Base-by-base conservation (phyloP, 306 rosid genomes). In the Arachis hypogaea region DNA sequence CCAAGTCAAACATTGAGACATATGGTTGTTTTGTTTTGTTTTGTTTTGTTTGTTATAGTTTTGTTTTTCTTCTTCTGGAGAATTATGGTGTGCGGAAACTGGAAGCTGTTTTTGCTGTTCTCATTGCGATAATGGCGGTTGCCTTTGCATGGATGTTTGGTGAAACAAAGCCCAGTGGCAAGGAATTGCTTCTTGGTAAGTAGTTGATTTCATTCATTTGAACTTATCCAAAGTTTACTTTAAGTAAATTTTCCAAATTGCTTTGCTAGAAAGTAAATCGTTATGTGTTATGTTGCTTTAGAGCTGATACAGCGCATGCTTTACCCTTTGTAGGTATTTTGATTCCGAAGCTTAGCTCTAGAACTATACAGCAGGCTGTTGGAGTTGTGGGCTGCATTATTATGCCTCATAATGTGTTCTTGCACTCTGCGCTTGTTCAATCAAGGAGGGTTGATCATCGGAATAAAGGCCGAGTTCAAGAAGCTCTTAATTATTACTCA, bases 91-190 rank as follows among this genome's bases (percentile, higher is more conserved):
- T 94, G 81, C 86, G 99, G 85, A 78, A 91, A 78, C 73, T 94
- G 78, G 99, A 94, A 69, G 90, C 92, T 14, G 85, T 87, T 75
- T 94, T 94, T 57, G 99, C 96, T 11, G 80, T 92, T 67, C 96
- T 94, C 11, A 94, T 94, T 78, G 99, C 86, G 3, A 57, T 86
- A 30, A 94, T 94, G 99, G 96, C 96, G 2, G 7, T 94, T 30
- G 40, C 97, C 6, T 94, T 94, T 41, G 99, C 96, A 0, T 92
- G 97, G 96, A 92, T 94, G 97, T 94, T 94, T 81, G 96, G 99
- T 7, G 92, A 94, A 77, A 78, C 99, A 22, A 86, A 83, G 86
- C 99, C 99, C 3, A 82, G 76, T 69, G 97, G 96, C 73, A 66
- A 63, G 68, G 97, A 94, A 68, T 88, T 94, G 78, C 83, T 94